These are phyloP conservation scores for Phyllachora maydis DNA, from an alignment of 2,329 filamentous ascomycete genomes.

Conservation along the genomic window DNA sequence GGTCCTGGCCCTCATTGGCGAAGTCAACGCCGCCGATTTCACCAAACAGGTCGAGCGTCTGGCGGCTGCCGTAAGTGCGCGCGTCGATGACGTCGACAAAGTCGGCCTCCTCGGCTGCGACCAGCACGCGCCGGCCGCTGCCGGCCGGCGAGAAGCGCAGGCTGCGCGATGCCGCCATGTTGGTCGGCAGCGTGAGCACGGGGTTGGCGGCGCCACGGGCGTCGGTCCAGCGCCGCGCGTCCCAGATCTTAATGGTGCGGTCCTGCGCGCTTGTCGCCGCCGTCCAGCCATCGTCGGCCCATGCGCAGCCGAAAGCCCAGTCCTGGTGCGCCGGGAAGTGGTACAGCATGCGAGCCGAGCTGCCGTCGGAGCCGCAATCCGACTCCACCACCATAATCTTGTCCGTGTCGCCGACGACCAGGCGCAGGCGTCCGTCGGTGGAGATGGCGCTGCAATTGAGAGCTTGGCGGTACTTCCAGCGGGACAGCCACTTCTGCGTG, in stretches of 20 bases:
- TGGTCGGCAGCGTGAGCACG: slow-evolving; percentile 33
- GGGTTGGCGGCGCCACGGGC: slow-evolving; percentile 24
- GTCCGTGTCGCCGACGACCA: slow-evolving; percentile 49
- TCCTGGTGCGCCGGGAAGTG: slow-evolving; percentile 44
- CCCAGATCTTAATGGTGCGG: slow-evolving; percentile 52
- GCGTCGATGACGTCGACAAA: slow-evolving; percentile 52
- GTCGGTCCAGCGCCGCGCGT: slow-evolving; percentile 47
- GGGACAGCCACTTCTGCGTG: slow-evolving; percentile 35
- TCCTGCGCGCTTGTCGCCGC: slow-evolving; percentile 65
- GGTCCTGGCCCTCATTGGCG: slow-evolving; percentile 41
- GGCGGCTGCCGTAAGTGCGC: slow-evolving; percentile 39
- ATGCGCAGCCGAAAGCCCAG: slow-evolving; percentile 58
- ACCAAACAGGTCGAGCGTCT: slow-evolving; percentile 55
- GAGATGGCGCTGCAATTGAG: slow-evolving; percentile 58
- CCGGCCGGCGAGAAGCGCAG: slow-evolving; percentile 54
- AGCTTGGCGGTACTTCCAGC: slow-evolving; percentile 32
- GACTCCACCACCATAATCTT: slow-evolving; percentile 49
- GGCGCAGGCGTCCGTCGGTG: slow-evolving; percentile 48
- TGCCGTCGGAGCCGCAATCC: slow-evolving; percentile 21
- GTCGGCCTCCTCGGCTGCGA: slow-evolving; percentile 60
- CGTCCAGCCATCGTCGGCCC: slow-evolving; percentile 58
- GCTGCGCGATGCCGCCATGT: slow-evolving; percentile 48
- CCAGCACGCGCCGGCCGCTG: slow-evolving; percentile 42
- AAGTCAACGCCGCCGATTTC: slow-evolving; percentile 52
- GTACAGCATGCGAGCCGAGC: slow-evolving; percentile 21